A percentile compares a stretch with the other conserved stretches of the same genome.
phyloP scores from a whole-genome alignment of 768 basidiomycete species.

The Candolleomyces eurysporus region DNA sequence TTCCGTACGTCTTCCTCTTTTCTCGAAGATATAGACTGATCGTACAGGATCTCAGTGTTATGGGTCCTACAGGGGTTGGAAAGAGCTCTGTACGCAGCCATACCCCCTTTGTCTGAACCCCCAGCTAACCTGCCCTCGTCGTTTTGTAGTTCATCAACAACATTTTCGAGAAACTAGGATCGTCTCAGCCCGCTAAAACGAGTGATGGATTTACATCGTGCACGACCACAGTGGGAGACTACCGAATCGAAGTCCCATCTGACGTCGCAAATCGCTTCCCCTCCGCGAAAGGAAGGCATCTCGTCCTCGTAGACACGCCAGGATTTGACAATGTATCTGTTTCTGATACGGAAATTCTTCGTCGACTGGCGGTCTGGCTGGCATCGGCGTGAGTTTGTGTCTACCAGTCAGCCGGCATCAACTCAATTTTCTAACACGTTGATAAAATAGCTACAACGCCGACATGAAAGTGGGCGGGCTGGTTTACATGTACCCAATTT shows the following conservation, averaged over 20 bases:
- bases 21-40: not conserved
- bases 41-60: not conserved
- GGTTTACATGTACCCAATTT: conserved; percentile 5
- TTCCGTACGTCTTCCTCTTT: not conserved
- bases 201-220: not conserved
- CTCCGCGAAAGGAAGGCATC: not conserved
- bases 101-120: not conserved
- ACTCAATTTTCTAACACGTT: not conserved
- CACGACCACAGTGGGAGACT: not conserved
- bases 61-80: not conserved
- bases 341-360: not conserved
- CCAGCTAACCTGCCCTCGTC: not conserved
- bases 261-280: not conserved
- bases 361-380: not conserved
- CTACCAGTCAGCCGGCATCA: not conserved
- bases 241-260: not conserved
- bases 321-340: not conserved
- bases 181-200: not conserved
- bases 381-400: not conserved
- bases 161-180: not conserved
- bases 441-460: not conserved
- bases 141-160: not conserved
- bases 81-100: not conserved
- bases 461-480: not conserved
- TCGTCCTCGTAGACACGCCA: not conserved